Base-by-base conservation (phyloP, 768 basidiomycete species). In the Collybiopsis confluens region DNA sequence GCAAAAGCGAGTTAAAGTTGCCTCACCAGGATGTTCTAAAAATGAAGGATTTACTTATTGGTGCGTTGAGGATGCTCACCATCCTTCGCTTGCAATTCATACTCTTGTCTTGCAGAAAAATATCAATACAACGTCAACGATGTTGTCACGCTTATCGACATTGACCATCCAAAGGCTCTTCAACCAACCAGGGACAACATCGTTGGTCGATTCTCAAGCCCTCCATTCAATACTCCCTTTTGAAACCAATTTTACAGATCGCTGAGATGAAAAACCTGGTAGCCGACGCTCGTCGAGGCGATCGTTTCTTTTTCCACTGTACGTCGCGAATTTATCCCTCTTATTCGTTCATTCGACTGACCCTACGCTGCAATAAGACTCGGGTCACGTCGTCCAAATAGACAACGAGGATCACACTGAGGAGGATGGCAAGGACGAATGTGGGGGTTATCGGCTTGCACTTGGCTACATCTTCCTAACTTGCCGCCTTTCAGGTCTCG, bases 291-390 rank as follows among this genome's bases (percentile, higher is more conserved):
- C 63, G 69, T 16, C 56, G 73, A 2, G 77, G 77, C 0, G 83
- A 83, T 55, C 73, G 63, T 1, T 78, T 81, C 58, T 79, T 83
- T 56, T 82, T 85, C 54, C 80, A 81, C 41, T 85, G 82, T 83
- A 50, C 54, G 75, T 62, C 8, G 23, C 38, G 1, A 8, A 24
- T 15, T 7, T 52, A 15, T 20, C n/a, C n/a, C n/a, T 9, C 7
- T 16, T 6, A 24, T 26, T 2, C 24, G 1, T 21, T 6, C 27
- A 28, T 1, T 21, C 1, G 10, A 42, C 20, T 27, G 40, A 26
- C 72, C 70, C 37, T 76, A 49, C n/a, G n/a, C n/a, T 58, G 23
- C 30, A 16, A 1, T n/a, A 33, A 75, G 73, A 78, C 58, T 74
- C 80, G 0, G 82, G 82, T 0, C 81, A 83, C 58, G 75, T 74